Conservation (phyloP, 179 eudicot genomes). For the Amaranthus tricolor region DNA sequence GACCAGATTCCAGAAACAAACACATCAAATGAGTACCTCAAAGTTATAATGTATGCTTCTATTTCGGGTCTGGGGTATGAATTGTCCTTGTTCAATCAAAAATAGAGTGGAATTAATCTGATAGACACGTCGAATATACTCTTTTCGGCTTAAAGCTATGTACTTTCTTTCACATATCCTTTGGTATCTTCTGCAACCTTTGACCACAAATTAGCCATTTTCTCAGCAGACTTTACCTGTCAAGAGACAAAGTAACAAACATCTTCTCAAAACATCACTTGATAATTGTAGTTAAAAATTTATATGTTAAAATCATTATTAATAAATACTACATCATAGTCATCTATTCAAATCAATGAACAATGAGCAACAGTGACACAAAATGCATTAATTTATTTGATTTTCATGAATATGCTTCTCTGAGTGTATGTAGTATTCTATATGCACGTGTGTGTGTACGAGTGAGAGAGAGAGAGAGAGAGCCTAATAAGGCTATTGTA, state of each 20-base stretch:
- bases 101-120: constrained; percentile 15
- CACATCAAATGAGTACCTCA: constrained; percentile 9
- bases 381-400: background rate
- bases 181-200: constrained; percentile 78
- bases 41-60: constrained; percentile 1
- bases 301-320: background rate
- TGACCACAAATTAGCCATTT: constrained; percentile 74
- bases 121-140: constrained; percentile 16
- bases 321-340: background rate
- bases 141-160: constrained; percentile 27
- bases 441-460: background rate
- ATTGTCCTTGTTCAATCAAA: constrained; percentile 8
- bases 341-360: background rate
- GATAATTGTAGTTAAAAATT: background rate
- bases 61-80: constrained; percentile 17
- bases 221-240: constrained; percentile 76
- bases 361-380: background rate
- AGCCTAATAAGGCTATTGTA: background rate
- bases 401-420: background rate
- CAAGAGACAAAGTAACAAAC: constrained; percentile 17
- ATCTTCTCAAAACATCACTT: constrained; percentile 6
- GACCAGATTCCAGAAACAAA: constrained; percentile 19
- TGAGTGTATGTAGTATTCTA: background rate
- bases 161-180: constrained; percentile 45
- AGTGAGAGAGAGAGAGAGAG: background rate